Evolutionary conservation across 2,329 filamentous ascomycete genomes (phyloP).

Genomic region (Botryotinia convoluta): DNA sequence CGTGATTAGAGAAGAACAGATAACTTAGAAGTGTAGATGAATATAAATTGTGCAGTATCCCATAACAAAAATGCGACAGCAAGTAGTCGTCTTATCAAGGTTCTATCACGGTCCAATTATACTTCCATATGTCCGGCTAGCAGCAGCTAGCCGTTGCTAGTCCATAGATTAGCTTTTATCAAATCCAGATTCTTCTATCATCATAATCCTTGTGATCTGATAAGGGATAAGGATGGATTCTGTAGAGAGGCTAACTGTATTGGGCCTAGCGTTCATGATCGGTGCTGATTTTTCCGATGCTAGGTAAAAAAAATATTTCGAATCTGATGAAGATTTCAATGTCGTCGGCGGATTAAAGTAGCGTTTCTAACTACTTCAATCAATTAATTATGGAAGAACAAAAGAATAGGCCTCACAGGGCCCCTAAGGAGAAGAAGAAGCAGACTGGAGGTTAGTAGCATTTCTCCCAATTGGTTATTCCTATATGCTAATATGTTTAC

Average conservation of each 20-base stretch:
- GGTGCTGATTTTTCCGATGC: constrained; percentile 1
- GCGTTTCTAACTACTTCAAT: not conserved
- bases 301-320: constrained; percentile 10
- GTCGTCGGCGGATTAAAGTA: constrained; percentile 11
- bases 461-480: not conserved
- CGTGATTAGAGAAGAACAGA: not conserved
- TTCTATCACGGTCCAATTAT: not conserved
- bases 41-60: not conserved
- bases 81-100: not conserved
- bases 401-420: constrained; percentile 79
- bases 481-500: constrained; percentile 17
- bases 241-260: fast-evolving
- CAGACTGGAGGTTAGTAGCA: constrained; percentile 54
- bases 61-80: not conserved
- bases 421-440: constrained; percentile 86
- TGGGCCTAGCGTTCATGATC: not conserved
- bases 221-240: not conserved
- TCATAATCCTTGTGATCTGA: not conserved
- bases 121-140: not conserved
- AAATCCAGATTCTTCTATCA: not conserved
- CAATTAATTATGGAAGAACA: constrained; percentile 70
- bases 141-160: not conserved
- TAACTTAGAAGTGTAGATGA: not conserved
- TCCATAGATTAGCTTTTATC: not conserved
- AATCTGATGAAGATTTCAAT: constrained; percentile 9